Conservation (phyloP, 345 rosid genomes). For the Capsella bursapastoris region DNA sequence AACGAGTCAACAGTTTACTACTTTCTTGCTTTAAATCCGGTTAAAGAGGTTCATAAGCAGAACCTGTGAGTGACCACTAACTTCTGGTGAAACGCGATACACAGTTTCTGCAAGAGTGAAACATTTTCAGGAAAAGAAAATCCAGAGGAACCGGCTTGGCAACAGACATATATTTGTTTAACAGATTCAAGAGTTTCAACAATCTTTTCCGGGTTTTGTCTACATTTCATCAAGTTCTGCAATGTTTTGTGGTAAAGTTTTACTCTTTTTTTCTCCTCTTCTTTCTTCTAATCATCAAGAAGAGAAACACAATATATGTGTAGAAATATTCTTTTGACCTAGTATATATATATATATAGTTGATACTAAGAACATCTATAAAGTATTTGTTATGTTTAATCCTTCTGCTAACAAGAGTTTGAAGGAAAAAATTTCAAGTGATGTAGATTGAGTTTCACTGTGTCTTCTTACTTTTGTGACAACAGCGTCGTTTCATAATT, state of each 20-base stretch:
- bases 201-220: conserved; percentile 6
- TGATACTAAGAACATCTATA: conserved; percentile 11
- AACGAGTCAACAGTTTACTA: conserved; percentile 22
- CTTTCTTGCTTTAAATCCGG: conserved; percentile 20
- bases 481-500: too few species aligned
- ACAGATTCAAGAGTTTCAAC: conserved; percentile 6
- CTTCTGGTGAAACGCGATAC: conserved; percentile 7
- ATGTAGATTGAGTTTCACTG: conserved; percentile 11
- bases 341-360: conserved; percentile 19
- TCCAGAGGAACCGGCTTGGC: conserved; percentile 4
- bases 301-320: conserved; percentile 19
- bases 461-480: neutral
- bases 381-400: too few species aligned
- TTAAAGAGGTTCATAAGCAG: conserved; percentile 32
- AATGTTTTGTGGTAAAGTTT: conserved; percentile 31
- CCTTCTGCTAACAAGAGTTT: conserved; percentile 6
- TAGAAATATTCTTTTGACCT: conserved; percentile 20
- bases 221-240: conserved; percentile 30
- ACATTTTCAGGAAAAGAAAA: conserved; percentile 18
- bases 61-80: conserved; percentile 24
- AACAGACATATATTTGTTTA: conserved; percentile 25
- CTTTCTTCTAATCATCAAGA: conserved; percentile 21
- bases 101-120: conserved; percentile 25
- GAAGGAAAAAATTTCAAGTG: conserved; percentile 3
- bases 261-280: neutral